A percentile compares a stretch with the other conserved stretches of the same genome.
Conservation (phyloP, 129 eudicot genomes). For the Dittrichia graveolens region DNA sequence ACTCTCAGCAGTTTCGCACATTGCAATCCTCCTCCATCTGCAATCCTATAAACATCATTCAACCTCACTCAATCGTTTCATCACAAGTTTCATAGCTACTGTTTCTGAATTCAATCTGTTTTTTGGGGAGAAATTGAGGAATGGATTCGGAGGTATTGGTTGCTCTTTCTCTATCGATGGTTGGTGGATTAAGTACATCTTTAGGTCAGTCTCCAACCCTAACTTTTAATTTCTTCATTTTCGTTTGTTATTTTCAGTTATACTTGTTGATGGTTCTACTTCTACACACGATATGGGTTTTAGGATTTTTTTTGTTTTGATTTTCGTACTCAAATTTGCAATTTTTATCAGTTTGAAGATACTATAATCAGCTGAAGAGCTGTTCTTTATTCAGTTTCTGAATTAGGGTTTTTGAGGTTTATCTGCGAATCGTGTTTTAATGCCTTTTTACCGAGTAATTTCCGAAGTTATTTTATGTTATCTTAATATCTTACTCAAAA, state of each 20-base stretch:
- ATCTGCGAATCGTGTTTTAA: not conserved
- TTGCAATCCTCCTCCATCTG: slow-evolving; percentile 30
- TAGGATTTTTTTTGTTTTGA: not conserved
- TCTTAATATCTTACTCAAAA: not conserved
- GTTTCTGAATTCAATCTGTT: not conserved
- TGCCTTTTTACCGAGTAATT: not conserved
- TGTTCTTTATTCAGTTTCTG: not conserved
- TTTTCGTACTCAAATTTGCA: not conserved
- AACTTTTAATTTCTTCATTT: not conserved
- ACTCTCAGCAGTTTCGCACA: slow-evolving; percentile 35
- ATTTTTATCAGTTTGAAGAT: slow-evolving; percentile 2
- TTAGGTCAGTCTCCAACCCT: slow-evolving; percentile 55
- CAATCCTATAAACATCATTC: slow-evolving; percentile 13
- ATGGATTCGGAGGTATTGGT: slow-evolving; percentile 91
- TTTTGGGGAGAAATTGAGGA: slow-evolving; percentile 19
- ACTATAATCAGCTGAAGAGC: not conserved
- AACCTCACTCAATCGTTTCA: not conserved
- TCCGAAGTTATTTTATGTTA: not conserved
- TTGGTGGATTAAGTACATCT: slow-evolving; percentile 93
- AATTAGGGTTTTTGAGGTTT: slow-evolving; percentile 31
- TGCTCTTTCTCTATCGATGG: slow-evolving; percentile 83
- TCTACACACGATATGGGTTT: not conserved
- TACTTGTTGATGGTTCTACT: not conserved
- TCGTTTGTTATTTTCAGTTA: not conserved
- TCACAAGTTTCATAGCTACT: not conserved